These are phyloP conservation scores for Calonectria montana DNA, from an alignment of 2,329 filamentous ascomycete genomes.

Conservation along the genomic window DNA sequence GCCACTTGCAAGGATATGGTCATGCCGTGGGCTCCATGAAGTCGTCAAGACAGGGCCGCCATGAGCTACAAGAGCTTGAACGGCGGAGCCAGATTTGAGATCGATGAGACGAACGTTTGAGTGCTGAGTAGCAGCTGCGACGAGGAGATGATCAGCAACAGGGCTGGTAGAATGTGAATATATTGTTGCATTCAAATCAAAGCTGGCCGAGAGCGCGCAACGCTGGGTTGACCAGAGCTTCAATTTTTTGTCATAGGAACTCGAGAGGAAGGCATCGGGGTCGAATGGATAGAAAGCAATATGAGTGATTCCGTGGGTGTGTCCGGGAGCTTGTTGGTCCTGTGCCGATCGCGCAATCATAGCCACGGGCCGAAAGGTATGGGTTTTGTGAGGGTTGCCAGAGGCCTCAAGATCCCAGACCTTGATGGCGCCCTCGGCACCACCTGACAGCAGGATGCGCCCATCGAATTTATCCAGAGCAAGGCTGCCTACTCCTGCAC, in stretches of 20 bases:
- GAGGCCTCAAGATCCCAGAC: constrained; percentile 86
- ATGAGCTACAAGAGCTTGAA: constrained; percentile 77
- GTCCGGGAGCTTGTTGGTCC: constrained; percentile 49
- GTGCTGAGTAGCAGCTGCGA: constrained; percentile 90
- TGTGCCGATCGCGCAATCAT: constrained; percentile 58
- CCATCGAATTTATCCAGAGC: constrained; percentile 87
- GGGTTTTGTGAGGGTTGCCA: constrained; percentile 55
- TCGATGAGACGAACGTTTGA: constrained; percentile 88
- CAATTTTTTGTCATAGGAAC: constrained; percentile 81
- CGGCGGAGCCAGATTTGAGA: constrained; percentile 79
- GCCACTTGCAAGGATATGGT: constrained; percentile 84
- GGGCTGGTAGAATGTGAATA: constrained; percentile 84
- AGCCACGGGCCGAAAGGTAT: constrained; percentile 66
- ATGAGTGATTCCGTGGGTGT: constrained; percentile 80
- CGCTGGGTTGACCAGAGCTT: constrained; percentile 79
- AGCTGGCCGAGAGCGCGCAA: constrained; percentile 71
- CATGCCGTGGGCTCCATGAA: constrained; percentile 84
- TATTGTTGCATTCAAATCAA: constrained; percentile 74
- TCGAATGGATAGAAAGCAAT: constrained; percentile 85
- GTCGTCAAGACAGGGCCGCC: constrained; percentile 75
- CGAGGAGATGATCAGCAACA: constrained; percentile 77
- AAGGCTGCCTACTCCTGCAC: constrained; percentile 81
- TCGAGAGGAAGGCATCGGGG: constrained; percentile 78
- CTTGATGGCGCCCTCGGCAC: constrained; percentile 84
- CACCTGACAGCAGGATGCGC: constrained; percentile 81